phyloP scores from a whole-genome alignment of 2,329 filamentous ascomycete genomes.

The Phialemoniopsis sp. region DNA sequence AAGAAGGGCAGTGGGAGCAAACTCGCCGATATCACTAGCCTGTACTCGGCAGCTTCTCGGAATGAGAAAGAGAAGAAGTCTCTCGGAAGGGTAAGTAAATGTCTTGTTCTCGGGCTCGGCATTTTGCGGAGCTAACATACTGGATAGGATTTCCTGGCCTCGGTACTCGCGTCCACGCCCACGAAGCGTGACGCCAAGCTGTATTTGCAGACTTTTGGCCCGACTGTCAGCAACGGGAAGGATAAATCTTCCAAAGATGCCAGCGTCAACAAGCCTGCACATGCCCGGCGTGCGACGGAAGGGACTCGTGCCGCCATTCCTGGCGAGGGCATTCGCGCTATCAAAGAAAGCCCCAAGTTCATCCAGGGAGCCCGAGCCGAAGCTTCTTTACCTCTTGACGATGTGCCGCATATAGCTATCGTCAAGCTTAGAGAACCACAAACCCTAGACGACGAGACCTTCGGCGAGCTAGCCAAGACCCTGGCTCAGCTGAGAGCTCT shows the following conservation, averaged over 20 bases:
- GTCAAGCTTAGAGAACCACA: slow-evolving; percentile 80
- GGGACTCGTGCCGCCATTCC: background rate
- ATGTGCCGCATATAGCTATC: slow-evolving; percentile 68
- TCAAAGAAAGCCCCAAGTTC: slow-evolving; percentile 26
- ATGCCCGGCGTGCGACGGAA: slow-evolving; percentile 8
- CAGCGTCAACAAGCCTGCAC: slow-evolving; percentile 22
- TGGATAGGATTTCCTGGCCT: slow-evolving; percentile 74
- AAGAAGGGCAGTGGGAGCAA: slow-evolving; percentile 2
- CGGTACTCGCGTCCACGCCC: slow-evolving; percentile 80
- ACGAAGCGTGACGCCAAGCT: slow-evolving; percentile 91
- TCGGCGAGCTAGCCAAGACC: slow-evolving; percentile 77
- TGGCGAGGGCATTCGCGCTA: slow-evolving; percentile 18
- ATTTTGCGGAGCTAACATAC: slow-evolving; percentile 3
- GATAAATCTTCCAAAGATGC: slow-evolving; percentile 19
- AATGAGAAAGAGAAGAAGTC: slow-evolving; percentile 42
- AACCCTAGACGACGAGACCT: slow-evolving; percentile 59
- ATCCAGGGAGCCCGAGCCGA: slow-evolving; percentile 22
- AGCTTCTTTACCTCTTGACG: slow-evolving; percentile 24
- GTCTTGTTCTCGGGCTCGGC: slow-evolving; percentile 3
- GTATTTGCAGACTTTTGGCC: slow-evolving; percentile 82
- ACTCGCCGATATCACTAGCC: background rate
- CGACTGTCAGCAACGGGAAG: slow-evolving; percentile 21
- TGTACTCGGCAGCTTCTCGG: slow-evolving; percentile 34
- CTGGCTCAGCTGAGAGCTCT: slow-evolving; percentile 78
- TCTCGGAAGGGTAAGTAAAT: slow-evolving; percentile 38